Evolutionary conservation across 164 flowering plant genomes (phyloP).

Genomic region (Tetrastigma voinierianum): DNA sequence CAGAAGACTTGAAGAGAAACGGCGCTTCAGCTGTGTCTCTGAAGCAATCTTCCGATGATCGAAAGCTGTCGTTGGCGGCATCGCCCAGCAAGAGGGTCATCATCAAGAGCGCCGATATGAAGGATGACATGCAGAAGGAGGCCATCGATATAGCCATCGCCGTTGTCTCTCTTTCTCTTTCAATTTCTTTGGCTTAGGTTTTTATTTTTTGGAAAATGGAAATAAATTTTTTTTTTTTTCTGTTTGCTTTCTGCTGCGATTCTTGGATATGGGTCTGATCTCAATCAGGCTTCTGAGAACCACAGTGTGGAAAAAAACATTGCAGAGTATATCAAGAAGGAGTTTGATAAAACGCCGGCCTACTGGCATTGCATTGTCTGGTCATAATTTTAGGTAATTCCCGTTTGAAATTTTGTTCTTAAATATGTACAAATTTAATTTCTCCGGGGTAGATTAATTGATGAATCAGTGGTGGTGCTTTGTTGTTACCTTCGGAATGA

Average conservation of each 20-base stretch:
- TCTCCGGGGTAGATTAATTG: background rate
- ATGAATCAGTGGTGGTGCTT: background rate
- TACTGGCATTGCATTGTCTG: slow-evolving; percentile 99
- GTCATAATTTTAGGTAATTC: slow-evolving; percentile 90
- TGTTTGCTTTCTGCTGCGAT: background rate
- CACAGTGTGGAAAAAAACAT: slow-evolving; percentile 87
- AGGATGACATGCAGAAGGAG: slow-evolving; percentile 84
- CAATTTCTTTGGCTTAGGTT: slow-evolving; percentile 13
- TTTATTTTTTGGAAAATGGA: background rate
- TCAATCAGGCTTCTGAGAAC: slow-evolving; percentile 81
- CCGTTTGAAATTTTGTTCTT: background rate
- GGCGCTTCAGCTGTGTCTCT: slow-evolving; percentile 18
- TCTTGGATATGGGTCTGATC: background rate
- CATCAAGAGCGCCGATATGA: slow-evolving; percentile 96
- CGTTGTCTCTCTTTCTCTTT: slow-evolving; percentile 33
- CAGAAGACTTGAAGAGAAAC: slow-evolving; percentile 33
- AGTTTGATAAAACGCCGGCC: slow-evolving; percentile 93
- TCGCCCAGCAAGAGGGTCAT: slow-evolving; percentile 44
- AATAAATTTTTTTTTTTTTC: background rate
- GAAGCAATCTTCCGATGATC: slow-evolving; percentile 37
- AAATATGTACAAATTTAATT: background rate
- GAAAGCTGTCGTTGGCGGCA: slow-evolving; percentile 29
- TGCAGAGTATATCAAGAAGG: slow-evolving; percentile 94
- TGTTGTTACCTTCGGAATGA: no score
- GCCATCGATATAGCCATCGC: slow-evolving; percentile 79